These are phyloP conservation scores for Bullera alba DNA, from an alignment of 768 basidiomycete species.

Conservation along the genomic window DNA sequence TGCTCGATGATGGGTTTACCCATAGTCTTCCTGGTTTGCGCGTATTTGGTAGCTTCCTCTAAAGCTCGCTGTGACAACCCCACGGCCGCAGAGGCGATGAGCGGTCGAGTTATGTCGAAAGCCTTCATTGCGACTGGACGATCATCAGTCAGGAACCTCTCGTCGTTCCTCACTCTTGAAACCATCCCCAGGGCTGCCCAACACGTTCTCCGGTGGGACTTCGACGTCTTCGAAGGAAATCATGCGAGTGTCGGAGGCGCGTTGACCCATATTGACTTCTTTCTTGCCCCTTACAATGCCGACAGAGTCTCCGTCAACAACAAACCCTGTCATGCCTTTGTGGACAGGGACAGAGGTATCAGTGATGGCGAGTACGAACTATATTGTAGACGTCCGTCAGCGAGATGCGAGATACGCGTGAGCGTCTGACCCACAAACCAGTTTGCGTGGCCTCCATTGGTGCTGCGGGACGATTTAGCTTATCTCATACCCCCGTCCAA, in stretches of 20 bases:
- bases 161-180: constrained; percentile 40
- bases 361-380: constrained; percentile 48
- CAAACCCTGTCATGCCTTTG: constrained; percentile 46
- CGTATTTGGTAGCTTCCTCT: constrained; percentile 48
- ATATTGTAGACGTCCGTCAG: neutral
- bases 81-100: constrained; percentile 47
- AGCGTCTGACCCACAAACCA: constrained; percentile 42
- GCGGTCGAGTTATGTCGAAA: constrained; percentile 48
- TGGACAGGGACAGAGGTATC: constrained; percentile 40
- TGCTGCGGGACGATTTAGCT: constrained; percentile 18
- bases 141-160: too few relatives aligned
- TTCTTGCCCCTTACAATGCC: constrained; percentile 44
- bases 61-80: constrained; percentile 47
- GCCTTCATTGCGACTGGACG: constrained; percentile 43
- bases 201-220: constrained; percentile 42
- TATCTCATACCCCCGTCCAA: neutral
- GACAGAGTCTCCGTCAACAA: constrained; percentile 42
- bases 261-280: constrained; percentile 47
- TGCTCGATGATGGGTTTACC: constrained; percentile 48
- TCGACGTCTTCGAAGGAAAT: constrained; percentile 46
- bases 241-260: constrained; percentile 47
- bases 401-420: neutral
- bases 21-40: constrained; percentile 48
- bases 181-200: constrained; percentile 45
- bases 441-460: constrained; percentile 47